Conservation (phyloP, 176 grass and related monocot genomes). For the Aegilops sharonensis region DNA sequence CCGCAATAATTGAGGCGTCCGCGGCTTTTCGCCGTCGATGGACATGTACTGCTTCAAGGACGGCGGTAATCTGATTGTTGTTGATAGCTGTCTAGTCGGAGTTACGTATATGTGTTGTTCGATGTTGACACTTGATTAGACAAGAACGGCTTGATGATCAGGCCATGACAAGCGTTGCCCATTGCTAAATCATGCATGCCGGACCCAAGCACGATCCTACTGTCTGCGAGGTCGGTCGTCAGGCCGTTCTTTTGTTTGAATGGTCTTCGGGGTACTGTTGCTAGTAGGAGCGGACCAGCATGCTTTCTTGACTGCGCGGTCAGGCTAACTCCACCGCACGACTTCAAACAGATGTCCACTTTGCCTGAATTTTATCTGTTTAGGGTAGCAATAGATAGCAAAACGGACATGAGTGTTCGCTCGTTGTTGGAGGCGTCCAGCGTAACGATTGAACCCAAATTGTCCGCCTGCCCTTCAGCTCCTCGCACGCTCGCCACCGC, state of each 20-base stretch:
- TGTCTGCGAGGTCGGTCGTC: neutral
- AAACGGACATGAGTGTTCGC: no score
- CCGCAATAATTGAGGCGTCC: neutral
- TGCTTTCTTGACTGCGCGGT: neutral
- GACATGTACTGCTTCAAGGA: neutral
- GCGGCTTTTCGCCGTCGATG: neutral
- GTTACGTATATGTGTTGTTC: neutral
- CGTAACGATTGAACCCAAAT: no score
- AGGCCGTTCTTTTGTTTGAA: neutral
- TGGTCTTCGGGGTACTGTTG: neutral
- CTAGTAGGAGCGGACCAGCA: neutral
- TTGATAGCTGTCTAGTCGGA: neutral
- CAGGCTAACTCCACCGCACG: no score
- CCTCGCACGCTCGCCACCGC: no score
- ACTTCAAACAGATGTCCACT: no score
- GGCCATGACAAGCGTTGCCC: neutral
- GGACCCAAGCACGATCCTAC: constrained; percentile 20
- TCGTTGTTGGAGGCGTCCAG: no score
- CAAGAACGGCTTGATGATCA: neutral
- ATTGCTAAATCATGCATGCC: neutral
- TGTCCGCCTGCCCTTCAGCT: no score
- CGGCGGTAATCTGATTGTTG: neutral
- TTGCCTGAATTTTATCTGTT: no score
- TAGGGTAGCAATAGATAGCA: fast-evolving
- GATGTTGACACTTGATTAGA: constrained; percentile 15